phyloP scores from a whole-genome alignment of 768 basidiomycete genomes.

The Lactarius hatsudake region DNA sequence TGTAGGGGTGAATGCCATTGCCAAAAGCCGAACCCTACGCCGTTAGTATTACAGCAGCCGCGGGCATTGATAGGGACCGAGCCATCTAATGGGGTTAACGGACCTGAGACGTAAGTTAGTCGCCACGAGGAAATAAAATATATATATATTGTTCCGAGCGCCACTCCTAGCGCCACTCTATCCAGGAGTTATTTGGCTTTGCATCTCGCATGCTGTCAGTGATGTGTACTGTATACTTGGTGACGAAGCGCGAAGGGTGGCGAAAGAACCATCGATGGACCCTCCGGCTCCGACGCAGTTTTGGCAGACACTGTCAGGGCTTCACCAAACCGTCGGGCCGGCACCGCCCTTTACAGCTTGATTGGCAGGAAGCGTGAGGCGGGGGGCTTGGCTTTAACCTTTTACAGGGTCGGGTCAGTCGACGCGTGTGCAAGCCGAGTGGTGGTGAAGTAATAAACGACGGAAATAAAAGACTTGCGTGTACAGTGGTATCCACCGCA shows the following conservation, averaged over 20 bases:
- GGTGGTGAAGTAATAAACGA: not conserved
- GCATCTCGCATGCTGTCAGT: not conserved
- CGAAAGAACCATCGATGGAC: not conserved
- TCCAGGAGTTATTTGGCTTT: not conserved
- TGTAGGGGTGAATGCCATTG: not conserved
- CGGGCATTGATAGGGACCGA: not conserved
- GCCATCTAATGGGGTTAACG: not conserved
- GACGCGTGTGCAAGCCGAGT: not conserved
- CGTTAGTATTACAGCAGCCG: not conserved
- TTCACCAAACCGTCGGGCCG: not conserved
- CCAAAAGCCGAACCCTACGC: not conserved
- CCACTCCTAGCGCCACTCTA: not conserved
- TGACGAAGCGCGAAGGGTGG: not conserved
- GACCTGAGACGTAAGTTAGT: not conserved
- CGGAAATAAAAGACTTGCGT: slow-evolving; percentile 3
- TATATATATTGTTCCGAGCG: not conserved
- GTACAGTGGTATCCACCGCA: not conserved
- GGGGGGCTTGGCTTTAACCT: slow-evolving; percentile 16
- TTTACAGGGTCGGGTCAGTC: slow-evolving; percentile 7
- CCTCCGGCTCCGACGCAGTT: not conserved
- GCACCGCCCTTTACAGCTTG: slow-evolving; percentile 1
- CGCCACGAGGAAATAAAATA: not conserved
- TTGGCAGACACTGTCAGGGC: not conserved
- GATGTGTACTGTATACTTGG: not conserved
- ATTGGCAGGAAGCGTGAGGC: not conserved